These are phyloP conservation scores for Dispira parvispora DNA, from an alignment of 192 early-diverging fungal species.

Conservation along the genomic window DNA sequence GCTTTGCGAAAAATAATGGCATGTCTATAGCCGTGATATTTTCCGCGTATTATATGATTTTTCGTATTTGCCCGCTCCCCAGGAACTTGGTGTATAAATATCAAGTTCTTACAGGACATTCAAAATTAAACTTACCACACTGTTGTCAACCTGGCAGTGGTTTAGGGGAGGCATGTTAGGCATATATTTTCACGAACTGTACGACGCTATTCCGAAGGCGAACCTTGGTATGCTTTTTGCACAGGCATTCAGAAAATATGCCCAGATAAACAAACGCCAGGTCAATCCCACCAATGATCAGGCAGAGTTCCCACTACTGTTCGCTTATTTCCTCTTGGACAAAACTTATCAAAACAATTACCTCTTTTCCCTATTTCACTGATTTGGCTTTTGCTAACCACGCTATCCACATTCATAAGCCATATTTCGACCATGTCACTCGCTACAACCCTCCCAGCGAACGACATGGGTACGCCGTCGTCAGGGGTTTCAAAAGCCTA, in stretches of 20 bases:
- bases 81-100: background rate
- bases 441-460: background rate
- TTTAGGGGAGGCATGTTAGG: background rate
- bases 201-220: background rate
- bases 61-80: background rate
- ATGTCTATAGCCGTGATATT: background rate
- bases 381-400: background rate
- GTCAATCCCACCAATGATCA: too few species aligned
- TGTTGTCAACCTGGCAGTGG: background rate
- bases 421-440: background rate
- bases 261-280: too few species aligned
- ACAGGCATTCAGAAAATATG: background rate
- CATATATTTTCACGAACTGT: background rate
- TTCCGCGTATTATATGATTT: background rate
- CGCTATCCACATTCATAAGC: background rate
- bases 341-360: background rate
- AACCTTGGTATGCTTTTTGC: background rate
- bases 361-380: background rate
- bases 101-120: background rate
- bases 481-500: background rate
- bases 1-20: too few species aligned
- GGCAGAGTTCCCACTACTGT: background rate
- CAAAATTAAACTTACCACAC: background rate
- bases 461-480: background rate
- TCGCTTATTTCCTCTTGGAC: background rate